Conservation (phyloP, 2,329 filamentous ascomycete species). For the Phialocephala subalpina region DNA sequence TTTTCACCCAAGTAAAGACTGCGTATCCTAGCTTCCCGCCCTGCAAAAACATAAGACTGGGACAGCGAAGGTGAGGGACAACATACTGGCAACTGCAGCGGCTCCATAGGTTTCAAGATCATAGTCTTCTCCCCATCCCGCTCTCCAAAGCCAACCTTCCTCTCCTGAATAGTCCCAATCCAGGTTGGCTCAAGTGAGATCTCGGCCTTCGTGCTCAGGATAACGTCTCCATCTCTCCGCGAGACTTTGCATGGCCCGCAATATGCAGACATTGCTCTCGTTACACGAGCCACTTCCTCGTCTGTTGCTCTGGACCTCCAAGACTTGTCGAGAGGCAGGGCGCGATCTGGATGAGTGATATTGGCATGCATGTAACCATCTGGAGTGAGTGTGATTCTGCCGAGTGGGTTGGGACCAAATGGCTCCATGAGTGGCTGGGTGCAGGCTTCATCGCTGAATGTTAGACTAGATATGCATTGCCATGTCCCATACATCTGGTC, state of each 20-base stretch:
- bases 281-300: neutral
- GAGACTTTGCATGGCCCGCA: neutral
- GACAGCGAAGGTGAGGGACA: neutral
- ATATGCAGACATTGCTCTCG: neutral
- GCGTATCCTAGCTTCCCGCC: neutral
- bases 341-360: neutral
- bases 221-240: neutral
- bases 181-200: neutral
- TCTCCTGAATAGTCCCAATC: conserved; percentile 6
- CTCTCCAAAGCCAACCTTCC: neutral
- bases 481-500: too few relatives aligned
- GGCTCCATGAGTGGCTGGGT: neutral
- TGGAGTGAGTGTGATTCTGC: conserved; percentile 8
- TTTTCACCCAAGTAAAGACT: neutral
- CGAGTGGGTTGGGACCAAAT: neutral
- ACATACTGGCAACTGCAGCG: neutral
- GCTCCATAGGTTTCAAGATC: neutral
- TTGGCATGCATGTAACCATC: conserved; percentile 1
- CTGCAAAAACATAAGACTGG: neutral
- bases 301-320: neutral
- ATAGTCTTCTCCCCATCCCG: neutral
- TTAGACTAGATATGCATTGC: too few relatives aligned
- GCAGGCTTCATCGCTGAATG: neutral
- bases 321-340: neutral
- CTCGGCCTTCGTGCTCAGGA: neutral